Evolutionary conservation across 1,284 basidiomycete species (phyloP).

Genomic region (Phlebopus sp.): DNA sequence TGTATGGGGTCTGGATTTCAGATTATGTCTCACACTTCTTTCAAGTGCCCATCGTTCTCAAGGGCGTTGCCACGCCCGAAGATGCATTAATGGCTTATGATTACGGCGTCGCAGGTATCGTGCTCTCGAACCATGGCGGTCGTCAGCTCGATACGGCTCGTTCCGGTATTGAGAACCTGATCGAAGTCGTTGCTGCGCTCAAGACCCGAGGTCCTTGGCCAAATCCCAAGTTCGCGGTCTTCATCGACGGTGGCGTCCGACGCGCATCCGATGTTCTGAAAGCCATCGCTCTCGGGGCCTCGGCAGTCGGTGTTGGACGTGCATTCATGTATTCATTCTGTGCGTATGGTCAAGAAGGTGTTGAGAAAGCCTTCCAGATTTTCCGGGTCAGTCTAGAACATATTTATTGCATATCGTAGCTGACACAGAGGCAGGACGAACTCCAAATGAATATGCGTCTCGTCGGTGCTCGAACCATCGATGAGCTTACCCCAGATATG

Average conservation of each 20-base stretch:
- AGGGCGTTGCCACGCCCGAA: conserved; percentile 59
- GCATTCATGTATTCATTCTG: conserved; percentile 66
- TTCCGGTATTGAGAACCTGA: conserved; percentile 64
- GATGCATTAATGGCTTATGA: conserved; percentile 68
- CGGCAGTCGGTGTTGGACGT: conserved; percentile 54
- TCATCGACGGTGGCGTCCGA: conserved; percentile 71
- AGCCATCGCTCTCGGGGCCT: conserved; percentile 68
- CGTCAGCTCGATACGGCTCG: conserved; percentile 66
- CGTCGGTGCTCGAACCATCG: conserved; percentile 54
- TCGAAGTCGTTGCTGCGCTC: conserved; percentile 59
- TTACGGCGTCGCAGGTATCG: conserved; percentile 60
- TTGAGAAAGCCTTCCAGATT: conserved; percentile 50
- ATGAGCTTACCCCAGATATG: conserved; percentile 59
- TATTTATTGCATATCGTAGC: conserved; percentile 11
- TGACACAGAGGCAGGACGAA: conserved; percentile 45
- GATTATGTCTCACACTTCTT: not conserved
- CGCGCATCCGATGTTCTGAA: conserved; percentile 72
- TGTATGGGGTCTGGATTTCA: not conserved
- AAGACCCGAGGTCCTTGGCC: conserved; percentile 46
- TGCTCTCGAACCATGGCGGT: conserved; percentile 67
- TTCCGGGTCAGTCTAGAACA: conserved; percentile 35
- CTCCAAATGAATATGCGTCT: conserved; percentile 61
- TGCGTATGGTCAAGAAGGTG: conserved; percentile 62
- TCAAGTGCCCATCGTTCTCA: conserved; percentile 57
- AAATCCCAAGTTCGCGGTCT: conserved; percentile 58